Evolutionary conservation across 352 stramenopile species (phyloP).

Genomic region (Chrysophaeum taylorii): DNA sequence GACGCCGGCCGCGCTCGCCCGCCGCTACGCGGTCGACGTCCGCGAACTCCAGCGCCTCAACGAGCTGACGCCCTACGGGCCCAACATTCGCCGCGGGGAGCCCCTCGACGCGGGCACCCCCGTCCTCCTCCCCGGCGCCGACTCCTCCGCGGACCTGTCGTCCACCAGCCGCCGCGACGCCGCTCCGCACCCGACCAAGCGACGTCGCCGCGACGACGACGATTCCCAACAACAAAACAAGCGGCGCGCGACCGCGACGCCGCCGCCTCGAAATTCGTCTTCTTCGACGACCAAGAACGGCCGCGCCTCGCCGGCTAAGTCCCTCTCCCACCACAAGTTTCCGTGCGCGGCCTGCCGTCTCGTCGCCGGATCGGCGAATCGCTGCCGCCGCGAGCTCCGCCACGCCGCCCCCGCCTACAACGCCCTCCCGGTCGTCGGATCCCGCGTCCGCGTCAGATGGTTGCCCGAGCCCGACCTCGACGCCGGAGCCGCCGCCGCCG

Average conservation of each 20-base stretch:
- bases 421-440: not conserved
- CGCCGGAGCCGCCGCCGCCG: not conserved
- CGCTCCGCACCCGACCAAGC: not conserved
- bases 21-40: not conserved
- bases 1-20: not conserved
- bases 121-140: not conserved
- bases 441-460: slow-evolving; percentile 1
- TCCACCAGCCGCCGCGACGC: not conserved
- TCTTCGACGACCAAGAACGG: no score
- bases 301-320: no score
- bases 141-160: not conserved
- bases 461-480: slow-evolving; percentile 12
- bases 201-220: not conserved
- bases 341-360: slow-evolving; percentile 7
- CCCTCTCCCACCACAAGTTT: no score
- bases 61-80: not conserved
- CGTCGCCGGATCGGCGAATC: not conserved
- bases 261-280: not conserved
- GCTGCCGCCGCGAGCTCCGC: not conserved
- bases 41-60: not conserved
- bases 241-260: not conserved
- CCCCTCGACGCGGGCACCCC: not conserved
- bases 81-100: not conserved
- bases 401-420: not conserved
- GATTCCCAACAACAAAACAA: not conserved